phyloP scores from a whole-genome alignment of 1,284 basidiomycete genomes.

The Stygiomarasmius scandens region DNA sequence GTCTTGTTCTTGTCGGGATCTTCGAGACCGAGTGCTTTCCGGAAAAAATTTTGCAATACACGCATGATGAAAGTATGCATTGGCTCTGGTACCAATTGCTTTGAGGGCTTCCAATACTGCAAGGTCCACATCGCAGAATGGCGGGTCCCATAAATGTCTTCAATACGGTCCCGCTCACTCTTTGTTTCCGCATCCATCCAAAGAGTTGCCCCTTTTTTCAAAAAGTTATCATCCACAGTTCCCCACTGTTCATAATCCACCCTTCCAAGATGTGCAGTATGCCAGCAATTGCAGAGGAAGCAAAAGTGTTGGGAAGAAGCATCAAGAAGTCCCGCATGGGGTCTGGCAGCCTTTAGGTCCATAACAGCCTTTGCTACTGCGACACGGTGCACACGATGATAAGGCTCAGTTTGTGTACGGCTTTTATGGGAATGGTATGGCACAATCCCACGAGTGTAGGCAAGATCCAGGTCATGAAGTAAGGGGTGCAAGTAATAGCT shows the following conservation, averaged over 20 bases:
- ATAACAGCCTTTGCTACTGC: background rate
- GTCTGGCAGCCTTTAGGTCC: slow-evolving; percentile 8
- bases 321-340: background rate
- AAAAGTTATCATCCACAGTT: background rate
- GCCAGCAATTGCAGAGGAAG: background rate
- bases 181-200: background rate
- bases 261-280: background rate
- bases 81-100: background rate
- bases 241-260: slow-evolving; percentile 1
- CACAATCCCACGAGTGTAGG: slow-evolving; percentile 1
- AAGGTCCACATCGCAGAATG: slow-evolving; percentile 2
- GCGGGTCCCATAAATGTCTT: background rate
- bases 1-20: background rate
- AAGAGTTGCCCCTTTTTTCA: background rate
- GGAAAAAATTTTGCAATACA: slow-evolving; percentile 1
- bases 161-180: background rate
- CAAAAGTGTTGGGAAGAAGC: slow-evolving; percentile 5
- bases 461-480: slow-evolving; percentile 6
- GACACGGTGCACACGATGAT: background rate
- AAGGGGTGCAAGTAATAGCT: slow-evolving; percentile 7
- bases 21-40: background rate
- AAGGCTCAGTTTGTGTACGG: background rate
- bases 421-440: background rate
- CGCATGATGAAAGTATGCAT: slow-evolving; percentile 2
- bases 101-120: slow-evolving; percentile 2